These are phyloP conservation scores for Murraya koenigii DNA, from an alignment of 345 rosid genomes.

Conservation along the genomic window DNA sequence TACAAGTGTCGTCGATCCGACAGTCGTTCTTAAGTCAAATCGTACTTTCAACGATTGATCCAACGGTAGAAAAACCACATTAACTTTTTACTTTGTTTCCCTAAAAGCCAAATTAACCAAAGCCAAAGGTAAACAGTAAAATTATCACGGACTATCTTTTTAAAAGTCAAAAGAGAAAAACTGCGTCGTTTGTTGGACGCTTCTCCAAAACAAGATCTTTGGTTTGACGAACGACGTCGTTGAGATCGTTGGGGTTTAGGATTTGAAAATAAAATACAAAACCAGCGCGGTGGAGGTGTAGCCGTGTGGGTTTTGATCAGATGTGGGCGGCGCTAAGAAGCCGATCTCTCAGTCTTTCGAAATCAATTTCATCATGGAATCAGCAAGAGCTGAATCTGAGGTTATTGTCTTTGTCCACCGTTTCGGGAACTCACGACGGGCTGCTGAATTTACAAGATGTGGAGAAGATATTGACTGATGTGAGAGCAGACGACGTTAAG, in stretches of 20 bases:
- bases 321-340: conserved; percentile 48
- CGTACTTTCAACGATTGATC: background rate
- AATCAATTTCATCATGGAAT: conserved; percentile 22
- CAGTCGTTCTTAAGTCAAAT: background rate
- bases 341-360: conserved; percentile 13
- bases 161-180: background rate
- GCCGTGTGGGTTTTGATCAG: conserved; percentile 1
- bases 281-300: background rate
- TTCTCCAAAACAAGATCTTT: background rate
- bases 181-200: background rate
- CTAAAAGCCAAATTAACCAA: background rate
- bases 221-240: background rate
- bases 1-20: background rate
- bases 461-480: conserved; percentile 78
- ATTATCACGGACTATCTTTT: background rate
- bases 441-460: conserved; percentile 55
- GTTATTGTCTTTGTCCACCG: conserved; percentile 23
- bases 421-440: conserved; percentile 7
- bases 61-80: background rate
- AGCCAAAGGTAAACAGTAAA: background rate
- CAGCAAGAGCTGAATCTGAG: conserved; percentile 8
- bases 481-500: conserved; percentile 72
- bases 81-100: background rate
- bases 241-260: background rate
- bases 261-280: background rate